Percentiles rank a stretch among this genome's conserved stretches.
These are phyloP conservation scores for Diaporthe vaccinii DNA, from an alignment of 2,329 filamentous ascomycete genomes.

Conservation along the genomic window DNA sequence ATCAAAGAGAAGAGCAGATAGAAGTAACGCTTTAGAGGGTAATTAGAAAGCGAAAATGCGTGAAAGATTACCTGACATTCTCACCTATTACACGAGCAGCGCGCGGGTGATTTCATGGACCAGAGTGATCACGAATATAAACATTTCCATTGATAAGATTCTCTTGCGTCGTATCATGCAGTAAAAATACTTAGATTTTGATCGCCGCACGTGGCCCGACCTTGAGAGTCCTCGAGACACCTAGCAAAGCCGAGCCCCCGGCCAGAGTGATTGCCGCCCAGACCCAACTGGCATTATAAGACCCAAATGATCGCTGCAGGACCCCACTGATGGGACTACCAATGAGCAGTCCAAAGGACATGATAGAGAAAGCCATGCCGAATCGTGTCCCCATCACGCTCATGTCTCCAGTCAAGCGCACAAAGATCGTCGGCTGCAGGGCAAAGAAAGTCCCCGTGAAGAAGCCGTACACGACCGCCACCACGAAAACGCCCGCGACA, in stretches of 20 bases:
- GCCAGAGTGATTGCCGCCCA: slow-evolving; percentile 5
- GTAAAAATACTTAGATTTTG: background rate
- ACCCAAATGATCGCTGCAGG: slow-evolving; percentile 15
- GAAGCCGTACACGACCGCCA: slow-evolving; percentile 22
- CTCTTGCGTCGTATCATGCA: background rate
- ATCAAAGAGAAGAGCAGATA: background rate
- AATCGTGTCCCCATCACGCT: slow-evolving; percentile 31
- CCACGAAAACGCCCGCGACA: slow-evolving; percentile 14
- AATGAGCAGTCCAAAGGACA: slow-evolving; percentile 29
- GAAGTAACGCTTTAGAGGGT: background rate
- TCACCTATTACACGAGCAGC: too few species aligned
- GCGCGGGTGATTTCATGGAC: background rate
- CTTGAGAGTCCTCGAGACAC: background rate
- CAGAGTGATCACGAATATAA: background rate
- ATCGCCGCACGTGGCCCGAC: background rate
- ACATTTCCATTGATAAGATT: background rate
- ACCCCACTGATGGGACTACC: slow-evolving; percentile 24
- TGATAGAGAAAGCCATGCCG: slow-evolving; percentile 34
- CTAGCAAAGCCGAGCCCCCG: background rate
- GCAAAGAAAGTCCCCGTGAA: slow-evolving; percentile 30
- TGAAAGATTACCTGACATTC: background rate
- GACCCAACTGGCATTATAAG: slow-evolving; percentile 24
- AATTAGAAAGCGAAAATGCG: background rate
- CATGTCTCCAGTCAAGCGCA: slow-evolving; percentile 8
- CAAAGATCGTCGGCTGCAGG: slow-evolving; percentile 29